phyloP scores from a whole-genome alignment of 441 rosid species.

The Gossypium schwendimanii region DNA sequence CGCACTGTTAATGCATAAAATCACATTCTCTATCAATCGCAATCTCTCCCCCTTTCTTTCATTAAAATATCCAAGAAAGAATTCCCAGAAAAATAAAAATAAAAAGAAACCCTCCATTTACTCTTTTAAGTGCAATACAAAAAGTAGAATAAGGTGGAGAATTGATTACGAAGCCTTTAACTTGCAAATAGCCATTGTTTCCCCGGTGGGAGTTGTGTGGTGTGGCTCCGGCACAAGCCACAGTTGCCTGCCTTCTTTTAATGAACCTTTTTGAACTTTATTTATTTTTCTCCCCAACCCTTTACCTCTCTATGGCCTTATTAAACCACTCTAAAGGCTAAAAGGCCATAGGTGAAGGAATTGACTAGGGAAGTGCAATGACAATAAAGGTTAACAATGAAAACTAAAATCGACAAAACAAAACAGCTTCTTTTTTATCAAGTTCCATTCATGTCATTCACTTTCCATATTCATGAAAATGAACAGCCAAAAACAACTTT shows the following conservation, averaged over 20 bases:
- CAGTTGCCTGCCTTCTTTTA: background rate
- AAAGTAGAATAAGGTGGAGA: background rate
- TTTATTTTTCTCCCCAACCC: background rate
- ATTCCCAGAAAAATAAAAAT: background rate
- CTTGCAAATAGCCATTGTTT: background rate
- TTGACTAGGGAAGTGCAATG: background rate
- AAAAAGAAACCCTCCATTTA: background rate
- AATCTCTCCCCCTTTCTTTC: too few relatives aligned
- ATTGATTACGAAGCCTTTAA: background rate
- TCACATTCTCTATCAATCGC: too few relatives aligned
- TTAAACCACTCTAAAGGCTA: background rate
- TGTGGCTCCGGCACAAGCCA: background rate
- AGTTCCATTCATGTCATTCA: background rate
- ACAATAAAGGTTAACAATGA: background rate
- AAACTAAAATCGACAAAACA: background rate
- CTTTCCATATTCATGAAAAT: background rate
- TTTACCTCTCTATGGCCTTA: background rate
- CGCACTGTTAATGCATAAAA: too few relatives aligned
- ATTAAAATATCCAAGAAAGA: background rate
- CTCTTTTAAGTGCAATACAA: too few relatives aligned
- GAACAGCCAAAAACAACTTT: background rate
- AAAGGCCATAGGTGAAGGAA: background rate
- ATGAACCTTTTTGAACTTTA: background rate
- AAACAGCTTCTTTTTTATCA: background rate
- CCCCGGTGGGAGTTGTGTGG: background rate